Evolutionary conservation across 257 asterid genomes (phyloP), one percentile per base, ranked within the genome.

Genomic region (Fraxinus quadrangulata): DNA sequence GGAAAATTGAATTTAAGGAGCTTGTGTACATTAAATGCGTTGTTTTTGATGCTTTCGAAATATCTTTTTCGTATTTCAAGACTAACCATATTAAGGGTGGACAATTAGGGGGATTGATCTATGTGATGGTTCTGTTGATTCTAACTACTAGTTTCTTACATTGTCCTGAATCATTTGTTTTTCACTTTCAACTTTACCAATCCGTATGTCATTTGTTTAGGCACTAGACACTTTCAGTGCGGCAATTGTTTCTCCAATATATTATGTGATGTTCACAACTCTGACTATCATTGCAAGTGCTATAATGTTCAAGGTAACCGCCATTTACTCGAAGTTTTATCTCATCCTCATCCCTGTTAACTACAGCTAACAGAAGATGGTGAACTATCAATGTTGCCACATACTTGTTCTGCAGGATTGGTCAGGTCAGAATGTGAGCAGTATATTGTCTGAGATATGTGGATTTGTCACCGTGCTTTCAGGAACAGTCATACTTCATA

Each of bases 231-330:
- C 96, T 24, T 93, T 93, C 92, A 88, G 86, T 77, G 87, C 98
- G 0, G 95, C 97, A 39, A 82, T 93, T 30, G 98, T 93, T 75
- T 93, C 98, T 80, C 97, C 98, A 36, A 86, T 93, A 83, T 90
- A 93, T 76, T 93, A 92, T 49, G 98, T 93, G 80, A 88, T 92
- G 97, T 92, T 93, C 89, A 93, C 98, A 65, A 90, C 97, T 47
- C 89, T 93, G 81, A 93, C 98, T 6, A 92, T 92, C n/a, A 71
- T 83, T 26, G 97, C 98, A 36, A 94, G 96, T n/a, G 90, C 89
- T 42, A 94, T 94, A 83, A 91, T 93, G 98, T 93, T 91, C 89
- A 93, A 91, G 95, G 95, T 90, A 89, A 79, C 77, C 70, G 8
- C 37, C 42, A 26, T 73, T 11, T 66, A 73, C 78, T 78, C 31